A percentile compares a stretch with the other conserved stretches of the same genome.
These are phyloP conservation scores for Daldinia bambusicola DNA, from an alignment of 495 filamentous ascomycete species.

Conservation along the genomic window DNA sequence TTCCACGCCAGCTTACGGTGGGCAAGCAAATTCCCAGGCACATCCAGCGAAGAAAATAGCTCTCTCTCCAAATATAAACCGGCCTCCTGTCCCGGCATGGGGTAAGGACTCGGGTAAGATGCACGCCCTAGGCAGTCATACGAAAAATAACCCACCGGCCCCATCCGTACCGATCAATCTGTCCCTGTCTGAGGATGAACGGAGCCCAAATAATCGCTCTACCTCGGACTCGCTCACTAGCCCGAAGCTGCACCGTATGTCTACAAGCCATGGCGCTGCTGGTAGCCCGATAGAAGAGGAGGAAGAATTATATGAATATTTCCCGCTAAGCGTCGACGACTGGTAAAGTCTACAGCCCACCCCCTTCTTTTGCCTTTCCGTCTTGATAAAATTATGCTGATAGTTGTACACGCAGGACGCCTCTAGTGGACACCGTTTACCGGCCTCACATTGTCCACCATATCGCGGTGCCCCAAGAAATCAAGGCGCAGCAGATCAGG, in stretches of 20 bases:
- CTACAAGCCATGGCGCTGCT: slow-evolving; percentile 40
- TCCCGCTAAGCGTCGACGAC: slow-evolving; percentile 86
- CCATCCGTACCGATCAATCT: slow-evolving; percentile 70
- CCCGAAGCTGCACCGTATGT: slow-evolving; percentile 53
- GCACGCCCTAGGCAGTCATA: slow-evolving; percentile 30
- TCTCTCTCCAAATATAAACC: slow-evolving; percentile 48
- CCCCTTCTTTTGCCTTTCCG: background rate
- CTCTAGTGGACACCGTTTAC: slow-evolving; percentile 90
- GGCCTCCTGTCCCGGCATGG: slow-evolving; percentile 53
- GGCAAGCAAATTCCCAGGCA: slow-evolving; percentile 36
- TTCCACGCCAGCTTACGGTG: slow-evolving; percentile 31
- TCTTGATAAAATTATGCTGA: background rate
- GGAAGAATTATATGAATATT: slow-evolving; percentile 90
- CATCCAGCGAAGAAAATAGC: slow-evolving; percentile 52
- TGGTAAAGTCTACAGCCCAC: slow-evolving; percentile 61
- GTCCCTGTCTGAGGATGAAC: slow-evolving; percentile 80
- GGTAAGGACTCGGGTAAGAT: slow-evolving; percentile 41
- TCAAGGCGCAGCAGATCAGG: slow-evolving; percentile 74
- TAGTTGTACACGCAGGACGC: slow-evolving; percentile 62
- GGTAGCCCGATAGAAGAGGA: slow-evolving; percentile 74
- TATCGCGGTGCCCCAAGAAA: slow-evolving; percentile 77
- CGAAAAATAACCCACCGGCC: slow-evolving; percentile 39
- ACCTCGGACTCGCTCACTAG: slow-evolving; percentile 53
- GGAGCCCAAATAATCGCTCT: slow-evolving; percentile 58
- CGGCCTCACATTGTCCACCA: slow-evolving; percentile 94